Conservation (phyloP, 768 basidiomycete genomes). For the Leccinum subtestaceum region DNA sequence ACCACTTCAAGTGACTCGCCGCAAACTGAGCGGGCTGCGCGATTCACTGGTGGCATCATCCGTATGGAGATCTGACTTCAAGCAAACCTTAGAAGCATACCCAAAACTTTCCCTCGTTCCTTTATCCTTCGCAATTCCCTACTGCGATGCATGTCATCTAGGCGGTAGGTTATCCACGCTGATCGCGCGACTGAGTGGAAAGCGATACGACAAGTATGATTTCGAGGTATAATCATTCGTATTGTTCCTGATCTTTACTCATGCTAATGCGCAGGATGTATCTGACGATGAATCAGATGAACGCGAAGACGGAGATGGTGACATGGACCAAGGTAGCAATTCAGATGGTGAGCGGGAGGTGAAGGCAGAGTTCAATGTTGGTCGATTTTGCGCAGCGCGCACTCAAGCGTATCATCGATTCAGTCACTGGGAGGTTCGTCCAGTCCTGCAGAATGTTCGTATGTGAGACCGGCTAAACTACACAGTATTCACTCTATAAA, state of each 20-base stretch:
- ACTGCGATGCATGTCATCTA: slow-evolving; percentile 83
- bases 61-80: slow-evolving; percentile 75
- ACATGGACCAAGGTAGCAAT: slow-evolving; percentile 1
- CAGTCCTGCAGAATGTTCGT: neutral
- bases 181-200: slow-evolving; percentile 59
- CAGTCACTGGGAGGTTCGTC: slow-evolving; percentile 79
- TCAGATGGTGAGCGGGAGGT: slow-evolving; percentile 6
- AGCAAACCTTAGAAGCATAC: slow-evolving; percentile 57
- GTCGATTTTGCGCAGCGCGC: slow-evolving; percentile 76
- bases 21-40: slow-evolving; percentile 65
- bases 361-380: slow-evolving; percentile 54
- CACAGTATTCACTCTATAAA: slow-evolving; percentile 64
- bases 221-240: slow-evolving; percentile 49
- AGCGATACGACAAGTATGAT: slow-evolving; percentile 66
- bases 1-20: slow-evolving; percentile 62
- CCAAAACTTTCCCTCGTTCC: slow-evolving; percentile 57
- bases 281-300: slow-evolving; percentile 25
- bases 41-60: slow-evolving; percentile 84
- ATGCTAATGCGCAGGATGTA: slow-evolving; percentile 12
- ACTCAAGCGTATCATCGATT: slow-evolving; percentile 68
- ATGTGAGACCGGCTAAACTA: slow-evolving; percentile 7
- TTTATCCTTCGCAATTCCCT: slow-evolving; percentile 55
- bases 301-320: slow-evolving; percentile 24
- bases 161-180: slow-evolving; percentile 66
- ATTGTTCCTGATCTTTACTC: neutral